Evolutionary conservation across 139 green algal species (phyloP).

Genomic region (Eudorina sp.): DNA sequence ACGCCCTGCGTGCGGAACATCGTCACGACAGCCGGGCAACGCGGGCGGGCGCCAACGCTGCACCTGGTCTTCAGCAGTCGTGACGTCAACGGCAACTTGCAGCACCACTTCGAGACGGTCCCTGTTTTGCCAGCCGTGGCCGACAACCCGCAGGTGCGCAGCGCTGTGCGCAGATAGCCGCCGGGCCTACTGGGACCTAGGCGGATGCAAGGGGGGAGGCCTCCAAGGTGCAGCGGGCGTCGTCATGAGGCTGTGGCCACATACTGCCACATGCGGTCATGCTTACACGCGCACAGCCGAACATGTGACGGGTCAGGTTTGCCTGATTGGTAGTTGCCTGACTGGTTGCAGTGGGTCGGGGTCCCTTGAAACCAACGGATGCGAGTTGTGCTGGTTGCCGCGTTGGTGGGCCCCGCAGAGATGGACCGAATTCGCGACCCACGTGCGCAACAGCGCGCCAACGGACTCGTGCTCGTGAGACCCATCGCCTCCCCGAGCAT

Average conservation of each 20-base stretch:
- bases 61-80: conserved; percentile 29
- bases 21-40: neutral
- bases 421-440: neutral
- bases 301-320: no score
- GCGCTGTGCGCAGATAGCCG: no score
- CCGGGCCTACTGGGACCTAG: no score
- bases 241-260: no score
- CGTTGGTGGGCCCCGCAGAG: neutral
- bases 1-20: neutral
- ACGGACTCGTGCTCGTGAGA: conserved; percentile 40
- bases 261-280: no score
- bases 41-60: neutral
- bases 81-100: neutral
- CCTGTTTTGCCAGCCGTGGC: neutral
- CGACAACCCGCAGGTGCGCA: conserved; percentile 27
- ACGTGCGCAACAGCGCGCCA: conserved; percentile 17
- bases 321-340: no score
- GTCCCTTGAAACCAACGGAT: no score
- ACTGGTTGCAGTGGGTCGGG: no score
- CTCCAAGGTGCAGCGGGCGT: no score
- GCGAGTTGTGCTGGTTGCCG: no score
- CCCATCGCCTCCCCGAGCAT: conserved; percentile 26
- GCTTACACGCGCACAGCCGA: no score
- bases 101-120: neutral
- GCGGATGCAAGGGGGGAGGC: neutral